Conservation (phyloP, 768 basidiomycete genomes). For the Pseudohyphozyma bogoriensis region DNA sequence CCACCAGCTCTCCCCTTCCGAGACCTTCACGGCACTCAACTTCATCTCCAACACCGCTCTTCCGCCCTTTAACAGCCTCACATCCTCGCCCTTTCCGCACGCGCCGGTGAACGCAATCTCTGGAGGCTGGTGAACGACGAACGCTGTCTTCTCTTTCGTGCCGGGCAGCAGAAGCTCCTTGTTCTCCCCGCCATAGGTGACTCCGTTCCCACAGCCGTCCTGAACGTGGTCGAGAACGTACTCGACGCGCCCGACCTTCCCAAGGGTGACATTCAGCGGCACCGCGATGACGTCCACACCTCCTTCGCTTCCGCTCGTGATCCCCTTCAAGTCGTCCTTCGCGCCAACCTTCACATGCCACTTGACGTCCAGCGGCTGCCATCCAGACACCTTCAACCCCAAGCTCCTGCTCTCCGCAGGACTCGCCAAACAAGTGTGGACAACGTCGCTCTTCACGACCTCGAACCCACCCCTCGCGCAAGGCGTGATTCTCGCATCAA, state of each 20-base stretch:
- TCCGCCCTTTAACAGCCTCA: conserved; percentile 4
- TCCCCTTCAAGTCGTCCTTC: conserved; percentile 16
- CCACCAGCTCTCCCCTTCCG: neutral
- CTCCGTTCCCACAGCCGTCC: conserved; percentile 20
- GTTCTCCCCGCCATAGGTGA: neutral
- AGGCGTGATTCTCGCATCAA: conserved; percentile 3
- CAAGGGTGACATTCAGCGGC: conserved; percentile 15
- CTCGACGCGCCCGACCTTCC: conserved; percentile 2
- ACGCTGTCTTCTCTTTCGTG: conserved; percentile 4
- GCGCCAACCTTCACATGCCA: conserved; percentile 14
- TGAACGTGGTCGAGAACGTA: conserved; percentile 21
- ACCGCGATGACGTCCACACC: conserved; percentile 1
- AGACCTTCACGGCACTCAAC: neutral
- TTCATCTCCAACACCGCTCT: conserved; percentile 2
- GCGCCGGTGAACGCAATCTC: conserved; percentile 15
- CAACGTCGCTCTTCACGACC: neutral
- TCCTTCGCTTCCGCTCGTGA: neutral
- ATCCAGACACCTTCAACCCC: conserved; percentile 12
- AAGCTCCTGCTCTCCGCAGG: conserved; percentile 4
- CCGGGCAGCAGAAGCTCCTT: conserved; percentile 2
- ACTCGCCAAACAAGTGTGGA: conserved; percentile 14
- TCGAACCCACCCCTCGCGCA: conserved; percentile 23
- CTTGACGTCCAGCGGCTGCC: conserved; percentile 12
- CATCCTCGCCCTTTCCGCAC: conserved; percentile 16
- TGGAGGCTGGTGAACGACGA: conserved; percentile 20